Evolutionary conservation across 164 flowering plant species (phyloP).

Genomic region (Paratinospora sagittata): DNA sequence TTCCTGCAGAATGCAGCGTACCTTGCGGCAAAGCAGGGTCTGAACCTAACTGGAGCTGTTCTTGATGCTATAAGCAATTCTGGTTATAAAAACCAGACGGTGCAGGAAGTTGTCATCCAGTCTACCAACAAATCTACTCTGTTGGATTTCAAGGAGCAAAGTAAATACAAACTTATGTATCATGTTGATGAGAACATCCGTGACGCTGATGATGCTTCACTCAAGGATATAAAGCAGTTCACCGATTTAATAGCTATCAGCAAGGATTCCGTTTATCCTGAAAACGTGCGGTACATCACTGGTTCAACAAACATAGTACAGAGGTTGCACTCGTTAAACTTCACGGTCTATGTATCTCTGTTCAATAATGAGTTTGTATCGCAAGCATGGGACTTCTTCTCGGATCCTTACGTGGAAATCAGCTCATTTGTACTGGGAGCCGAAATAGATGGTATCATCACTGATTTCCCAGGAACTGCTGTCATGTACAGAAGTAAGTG

Average conservation of each 20-base stretch:
- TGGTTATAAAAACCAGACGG: slow-evolving; percentile 42
- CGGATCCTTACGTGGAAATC: slow-evolving; percentile 73
- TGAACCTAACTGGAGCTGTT: slow-evolving; percentile 51
- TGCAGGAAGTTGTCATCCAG: slow-evolving; percentile 54
- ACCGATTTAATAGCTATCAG: slow-evolving; percentile 55
- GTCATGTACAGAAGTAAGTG: slow-evolving; percentile 69
- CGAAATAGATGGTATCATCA: slow-evolving; percentile 62
- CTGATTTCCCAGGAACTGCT: slow-evolving; percentile 85
- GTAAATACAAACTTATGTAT: slow-evolving; percentile 57
- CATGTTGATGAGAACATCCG: slow-evolving; percentile 46
- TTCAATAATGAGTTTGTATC: slow-evolving; percentile 77
- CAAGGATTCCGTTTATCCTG: slow-evolving; percentile 53
- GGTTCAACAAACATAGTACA: slow-evolving; percentile 39
- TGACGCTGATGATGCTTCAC: slow-evolving; percentile 38
- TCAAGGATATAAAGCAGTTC: slow-evolving; percentile 60
- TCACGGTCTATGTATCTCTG: slow-evolving; percentile 49
- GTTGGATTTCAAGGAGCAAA: slow-evolving; percentile 33
- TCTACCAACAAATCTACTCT: slow-evolving; percentile 70
- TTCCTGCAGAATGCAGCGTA: slow-evolving; percentile 72
- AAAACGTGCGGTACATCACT: slow-evolving; percentile 23
- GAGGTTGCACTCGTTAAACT: slow-evolving; percentile 44
- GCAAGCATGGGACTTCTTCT: slow-evolving; percentile 85
- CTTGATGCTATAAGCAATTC: slow-evolving; percentile 43
- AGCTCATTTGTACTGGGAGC: slow-evolving; percentile 40
- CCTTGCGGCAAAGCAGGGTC: slow-evolving; percentile 56